Evolutionary conservation across 2,329 filamentous ascomycete species (phyloP), one percentile per base, ranked within the genome.

Genomic region (Proliferodiscus dingleyae): DNA sequence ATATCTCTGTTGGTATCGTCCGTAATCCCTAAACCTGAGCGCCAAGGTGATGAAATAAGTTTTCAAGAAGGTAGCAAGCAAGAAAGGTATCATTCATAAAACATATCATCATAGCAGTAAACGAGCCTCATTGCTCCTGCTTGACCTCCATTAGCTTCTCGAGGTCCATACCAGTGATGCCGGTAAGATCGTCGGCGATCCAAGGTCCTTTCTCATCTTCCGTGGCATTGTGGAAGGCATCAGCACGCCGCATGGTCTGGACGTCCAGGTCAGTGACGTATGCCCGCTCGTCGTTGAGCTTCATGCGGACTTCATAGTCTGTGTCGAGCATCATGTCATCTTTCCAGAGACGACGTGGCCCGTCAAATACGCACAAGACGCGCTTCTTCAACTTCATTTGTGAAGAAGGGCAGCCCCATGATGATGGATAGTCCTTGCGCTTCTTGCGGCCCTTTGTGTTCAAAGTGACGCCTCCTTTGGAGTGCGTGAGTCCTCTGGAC

Each of bases 351-450:
- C 91, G 83, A 43, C 90, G 82, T 13, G 77, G 77, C 1, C 93
- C 93, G 62, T 97, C 89, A 61, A 94, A 98, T 16, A 95, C 87
- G 53, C 89, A 89, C 60, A 97, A 75, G 45, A 96, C 89, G 22
- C 93, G 87, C 79, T 96, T 96, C 80, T 94, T 96, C 81, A 95
- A 94, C 63, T 87, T 94, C 88, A 97, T 95, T 72, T 93, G 89
- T 60, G 88, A 86, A 61, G 87, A 83, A 52, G 90, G 80, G 60
- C 90, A 93, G 42, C 93, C 91, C 93, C 93, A 98, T 2, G 87
- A 90, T 0, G 87, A 81, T 10, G 93, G 93, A 65, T 95, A 97
- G 66, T 95, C 88, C 66, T 89, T 90, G 55, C 89, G 82, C 74
- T 89, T 91, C 75, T 94, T 95, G 68, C 89, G 87, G 45, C 87